A percentile compares a stretch with the other conserved stretches of the same genome.
Evolutionary conservation across 164 flowering plant genomes (phyloP).

Genomic region (Hamamelis virginiana): DNA sequence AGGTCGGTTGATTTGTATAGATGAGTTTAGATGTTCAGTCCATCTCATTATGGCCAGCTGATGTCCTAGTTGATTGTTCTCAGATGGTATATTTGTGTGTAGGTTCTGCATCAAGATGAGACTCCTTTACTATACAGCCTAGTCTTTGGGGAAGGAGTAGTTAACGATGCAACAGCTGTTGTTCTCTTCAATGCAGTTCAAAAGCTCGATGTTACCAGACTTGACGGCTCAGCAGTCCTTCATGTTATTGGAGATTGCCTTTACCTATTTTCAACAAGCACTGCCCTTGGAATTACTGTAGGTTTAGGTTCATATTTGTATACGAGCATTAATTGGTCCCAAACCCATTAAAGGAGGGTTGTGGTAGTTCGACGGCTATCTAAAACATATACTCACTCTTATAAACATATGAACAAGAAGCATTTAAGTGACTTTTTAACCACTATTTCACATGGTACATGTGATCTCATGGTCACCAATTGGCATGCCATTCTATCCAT

Average conservation of each 20-base stretch:
- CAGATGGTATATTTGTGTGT: background rate
- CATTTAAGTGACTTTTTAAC: too few relatives aligned
- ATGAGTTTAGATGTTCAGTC: background rate
- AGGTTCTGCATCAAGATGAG: conserved; percentile 92
- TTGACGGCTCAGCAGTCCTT: conserved; percentile 42
- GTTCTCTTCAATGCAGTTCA: conserved; percentile 90
- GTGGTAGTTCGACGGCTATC: too few relatives aligned
- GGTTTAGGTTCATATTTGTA: conserved; percentile 24
- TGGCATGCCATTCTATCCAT: background rate
- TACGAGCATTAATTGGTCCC: background rate
- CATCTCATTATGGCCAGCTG: background rate
- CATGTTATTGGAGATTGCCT: conserved; percentile 58
- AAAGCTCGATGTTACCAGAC: conserved; percentile 50
- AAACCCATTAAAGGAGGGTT: too few relatives aligned
- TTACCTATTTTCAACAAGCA: conserved; percentile 78
- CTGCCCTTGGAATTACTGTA: conserved; percentile 71
- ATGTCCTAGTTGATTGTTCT: background rate
- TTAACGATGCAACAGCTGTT: conserved; percentile 95
- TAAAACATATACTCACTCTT: too few relatives aligned
- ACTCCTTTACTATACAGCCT: conserved; percentile 91
- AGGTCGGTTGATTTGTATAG: conserved; percentile 41
- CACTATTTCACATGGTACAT: too few relatives aligned
- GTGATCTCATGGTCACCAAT: too few relatives aligned
- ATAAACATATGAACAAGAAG: too few relatives aligned
- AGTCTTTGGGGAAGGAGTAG: conserved; percentile 99